Conservation (phyloP, 306 rosid species). For the Gynostemma pentaphyllum region DNA sequence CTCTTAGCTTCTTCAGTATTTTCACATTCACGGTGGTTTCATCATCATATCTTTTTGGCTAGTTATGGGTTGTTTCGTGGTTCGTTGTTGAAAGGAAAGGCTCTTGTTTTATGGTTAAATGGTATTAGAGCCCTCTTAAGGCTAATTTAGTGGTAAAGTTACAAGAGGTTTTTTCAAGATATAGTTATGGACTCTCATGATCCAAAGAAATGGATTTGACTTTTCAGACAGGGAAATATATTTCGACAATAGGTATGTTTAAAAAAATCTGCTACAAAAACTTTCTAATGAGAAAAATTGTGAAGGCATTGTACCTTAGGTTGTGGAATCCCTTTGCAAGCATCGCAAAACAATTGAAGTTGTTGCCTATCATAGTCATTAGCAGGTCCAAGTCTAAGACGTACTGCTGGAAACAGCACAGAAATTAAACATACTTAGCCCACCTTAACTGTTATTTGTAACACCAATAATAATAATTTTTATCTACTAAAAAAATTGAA, state of each 20-base stretch:
- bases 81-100: too few species aligned
- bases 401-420: conserved; percentile 41
- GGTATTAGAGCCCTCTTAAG: too few species aligned
- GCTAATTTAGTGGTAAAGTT: too few species aligned
- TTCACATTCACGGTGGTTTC: too few species aligned
- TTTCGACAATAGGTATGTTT: not conserved
- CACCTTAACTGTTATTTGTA: not conserved
- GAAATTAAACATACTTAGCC: not conserved
- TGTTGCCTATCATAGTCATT: conserved; percentile 61
- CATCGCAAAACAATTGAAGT: conserved; percentile 73
- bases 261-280: not conserved
- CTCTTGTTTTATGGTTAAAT: too few species aligned
- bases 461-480: not conserved
- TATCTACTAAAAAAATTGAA: not conserved
- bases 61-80: too few species aligned
- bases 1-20: too few species aligned
- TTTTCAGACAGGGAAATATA: too few species aligned
- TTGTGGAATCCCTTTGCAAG: conserved; percentile 94
- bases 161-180: too few species aligned
- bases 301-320: conserved; percentile 31
- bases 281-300: not conserved
- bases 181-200: too few species aligned
- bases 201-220: too few species aligned
- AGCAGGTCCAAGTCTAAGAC: conserved; percentile 70
- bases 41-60: too few species aligned